phyloP scores from a whole-genome alignment of 2,329 filamentous ascomycete species.

The Fusarium denticulatum region DNA sequence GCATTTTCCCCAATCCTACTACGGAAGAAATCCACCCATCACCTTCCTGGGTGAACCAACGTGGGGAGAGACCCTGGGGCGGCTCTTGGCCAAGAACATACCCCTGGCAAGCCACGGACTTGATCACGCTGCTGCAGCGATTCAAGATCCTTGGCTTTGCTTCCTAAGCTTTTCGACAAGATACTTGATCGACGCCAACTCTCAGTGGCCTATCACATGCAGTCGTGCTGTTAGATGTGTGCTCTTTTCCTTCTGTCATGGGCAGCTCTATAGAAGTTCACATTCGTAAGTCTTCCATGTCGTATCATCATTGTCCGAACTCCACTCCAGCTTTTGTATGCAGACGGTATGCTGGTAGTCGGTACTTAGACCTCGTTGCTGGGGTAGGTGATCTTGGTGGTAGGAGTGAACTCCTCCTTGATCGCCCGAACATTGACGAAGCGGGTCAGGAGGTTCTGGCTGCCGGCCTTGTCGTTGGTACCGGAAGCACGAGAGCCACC shows the following conservation, averaged over 20 bases:
- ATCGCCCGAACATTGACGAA: slow-evolving; percentile 75
- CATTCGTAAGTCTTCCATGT: slow-evolving; percentile 21
- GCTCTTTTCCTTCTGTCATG: slow-evolving; percentile 8
- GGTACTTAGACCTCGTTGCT: slow-evolving; percentile 71
- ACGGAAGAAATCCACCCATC: slow-evolving; percentile 41
- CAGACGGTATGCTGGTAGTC: background rate
- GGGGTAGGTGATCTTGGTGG: slow-evolving; percentile 72
- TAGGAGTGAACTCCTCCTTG: slow-evolving; percentile 79
- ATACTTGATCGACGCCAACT: slow-evolving; percentile 5
- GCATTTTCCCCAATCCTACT: slow-evolving; percentile 21
- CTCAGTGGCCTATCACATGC: slow-evolving; percentile 1
- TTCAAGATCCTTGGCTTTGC: slow-evolving; percentile 29
- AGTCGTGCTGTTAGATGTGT: slow-evolving; percentile 12
- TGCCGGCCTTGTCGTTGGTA: slow-evolving; percentile 79
- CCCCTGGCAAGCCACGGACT: slow-evolving; percentile 32
- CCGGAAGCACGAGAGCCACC: slow-evolving; percentile 74
- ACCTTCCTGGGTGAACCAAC: slow-evolving; percentile 40
- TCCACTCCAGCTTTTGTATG: background rate
- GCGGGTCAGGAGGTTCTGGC: slow-evolving; percentile 68
- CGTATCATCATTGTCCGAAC: slow-evolving; percentile 8
- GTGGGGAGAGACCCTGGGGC: slow-evolving; percentile 36
- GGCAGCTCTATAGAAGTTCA: background rate
- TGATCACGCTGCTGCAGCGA: slow-evolving; percentile 18
- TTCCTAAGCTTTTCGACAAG: slow-evolving; percentile 5
- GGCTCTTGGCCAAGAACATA: slow-evolving; percentile 28